Evolutionary conservation across 345 rosid genomes (phyloP), one percentile per base, ranked within the genome.

Genomic region (Pseudoturritis turrita): DNA sequence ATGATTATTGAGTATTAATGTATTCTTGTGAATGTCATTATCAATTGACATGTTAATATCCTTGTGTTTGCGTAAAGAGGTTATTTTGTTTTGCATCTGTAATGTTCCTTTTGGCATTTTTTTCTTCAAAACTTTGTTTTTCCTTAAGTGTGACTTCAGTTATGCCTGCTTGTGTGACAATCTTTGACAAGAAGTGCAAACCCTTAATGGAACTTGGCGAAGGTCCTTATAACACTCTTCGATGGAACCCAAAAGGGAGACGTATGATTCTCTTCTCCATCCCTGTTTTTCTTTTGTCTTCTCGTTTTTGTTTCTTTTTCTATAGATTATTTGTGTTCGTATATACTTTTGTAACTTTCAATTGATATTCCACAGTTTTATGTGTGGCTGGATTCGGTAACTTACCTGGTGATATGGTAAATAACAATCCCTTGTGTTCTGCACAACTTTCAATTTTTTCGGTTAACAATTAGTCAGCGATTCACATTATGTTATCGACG

Each of bases 331-430:
- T 28, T 28, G n/a, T 7, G 11, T 68, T 5, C 7, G 17, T 65
- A 55, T 60, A 45, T 11, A 35, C 50, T 17, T 75, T 23, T 68
- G 68, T 80, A 62, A 68, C 82, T 90, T 84, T 83, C 68, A 82
- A 63, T 66, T 62, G 9, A 41, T 78, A 70, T 40, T 78, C 29
- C 43, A 28, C 81, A 91, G 98, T 87, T 80, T 44, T 94, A 51
- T 94, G 97, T 47, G 77, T 94, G 75, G 97, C 98, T 80, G 98
- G 98, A 71, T 94, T 94, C 74, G 98, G 98, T 12, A 94, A 94
- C 82, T 83, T 94, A 64, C 98, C 98, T 45, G 98, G 98, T 76
- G 92, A 94, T 76, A 89, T 94, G 98, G 98, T 94, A 83, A 43
- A 78, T 65, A 33, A 10, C 22, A 0, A 62, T 22, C 37, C 61